Conservation (phyloP, 495 filamentous ascomycete species). For the Lepraria neglecta region DNA sequence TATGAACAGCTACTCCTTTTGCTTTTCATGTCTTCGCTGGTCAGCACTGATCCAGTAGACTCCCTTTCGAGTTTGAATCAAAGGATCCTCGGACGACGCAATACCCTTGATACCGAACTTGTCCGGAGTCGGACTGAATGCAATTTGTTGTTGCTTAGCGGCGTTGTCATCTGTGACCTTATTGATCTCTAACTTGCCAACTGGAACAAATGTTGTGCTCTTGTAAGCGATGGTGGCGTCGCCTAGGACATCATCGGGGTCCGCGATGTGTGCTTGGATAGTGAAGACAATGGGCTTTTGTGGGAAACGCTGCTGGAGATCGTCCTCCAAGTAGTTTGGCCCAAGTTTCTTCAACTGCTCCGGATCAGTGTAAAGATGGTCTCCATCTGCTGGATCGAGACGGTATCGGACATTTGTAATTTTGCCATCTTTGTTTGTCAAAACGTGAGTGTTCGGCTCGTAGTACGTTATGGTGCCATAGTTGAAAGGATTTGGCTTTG, state of each 20-base stretch:
- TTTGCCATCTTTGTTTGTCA: constrained; percentile 17
- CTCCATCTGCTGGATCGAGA: constrained; percentile 17
- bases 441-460: constrained; percentile 15
- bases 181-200: constrained; percentile 15
- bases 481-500: constrained; percentile 18
- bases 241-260: constrained; percentile 16
- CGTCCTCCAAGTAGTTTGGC: constrained; percentile 17
- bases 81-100: constrained; percentile 11
- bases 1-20: constrained; percentile 8
- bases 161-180: constrained; percentile 13
- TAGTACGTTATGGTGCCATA: constrained; percentile 16
- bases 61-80: constrained; percentile 6
- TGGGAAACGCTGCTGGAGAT: constrained; percentile 17
- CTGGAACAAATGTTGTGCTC: constrained; percentile 16
- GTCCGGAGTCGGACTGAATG: constrained; percentile 17
- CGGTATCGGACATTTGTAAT: constrained; percentile 20
- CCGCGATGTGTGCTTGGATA: constrained; percentile 19
- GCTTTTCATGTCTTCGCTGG: constrained; percentile 11
- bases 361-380: constrained; percentile 16
- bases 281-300: constrained; percentile 19
- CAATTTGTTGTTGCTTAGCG: constrained; percentile 17
- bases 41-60: constrained; percentile 16
- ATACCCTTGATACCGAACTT: constrained; percentile 16
- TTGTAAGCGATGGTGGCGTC: constrained; percentile 18
- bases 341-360: constrained; percentile 16